Conservation (phyloP, 768 basidiomycete genomes). For the Pisolithus marmoratus region DNA sequence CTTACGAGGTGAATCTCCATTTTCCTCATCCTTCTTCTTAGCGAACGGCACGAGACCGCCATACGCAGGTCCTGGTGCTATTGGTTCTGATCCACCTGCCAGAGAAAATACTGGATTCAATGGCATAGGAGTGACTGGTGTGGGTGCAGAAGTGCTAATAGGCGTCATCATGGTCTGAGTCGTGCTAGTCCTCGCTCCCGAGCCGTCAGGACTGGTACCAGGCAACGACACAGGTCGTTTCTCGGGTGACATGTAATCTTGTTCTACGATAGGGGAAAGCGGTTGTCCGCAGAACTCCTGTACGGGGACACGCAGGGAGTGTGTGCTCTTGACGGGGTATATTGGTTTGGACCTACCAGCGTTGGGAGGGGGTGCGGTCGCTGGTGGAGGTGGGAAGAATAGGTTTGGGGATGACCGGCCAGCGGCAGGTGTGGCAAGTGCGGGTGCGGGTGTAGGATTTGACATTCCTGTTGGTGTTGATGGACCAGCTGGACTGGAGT, state of each 20-base stretch:
- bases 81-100: constrained; percentile 24
- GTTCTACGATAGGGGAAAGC: constrained; percentile 63
- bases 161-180: constrained; percentile 32
- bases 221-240: constrained; percentile 31
- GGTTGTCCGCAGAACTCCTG: constrained; percentile 30
- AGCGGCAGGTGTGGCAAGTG: constrained; percentile 1
- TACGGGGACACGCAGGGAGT: constrained; percentile 37
- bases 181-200: constrained; percentile 20
- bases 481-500: neutral
- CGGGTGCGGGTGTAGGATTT: constrained; percentile 1
- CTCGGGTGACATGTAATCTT: constrained; percentile 54
- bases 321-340: constrained; percentile 32
- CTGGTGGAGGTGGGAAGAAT: constrained; percentile 30
- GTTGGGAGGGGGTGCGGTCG: constrained; percentile 25
- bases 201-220: constrained; percentile 20
- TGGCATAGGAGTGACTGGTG: constrained; percentile 21
- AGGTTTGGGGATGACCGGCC: constrained; percentile 21
- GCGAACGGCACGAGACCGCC: constrained; percentile 17
- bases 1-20: constrained; percentile 37
- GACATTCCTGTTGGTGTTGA: constrained; percentile 8
- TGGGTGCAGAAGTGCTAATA: constrained; percentile 23
- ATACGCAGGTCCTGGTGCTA: constrained; percentile 22
- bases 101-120: constrained; percentile 18
- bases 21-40: constrained; percentile 25
- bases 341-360: constrained; percentile 28